These are phyloP conservation scores for Tuctoria greenei DNA, from an alignment of 176 grass and related monocot genomes.

Conservation along the genomic window DNA sequence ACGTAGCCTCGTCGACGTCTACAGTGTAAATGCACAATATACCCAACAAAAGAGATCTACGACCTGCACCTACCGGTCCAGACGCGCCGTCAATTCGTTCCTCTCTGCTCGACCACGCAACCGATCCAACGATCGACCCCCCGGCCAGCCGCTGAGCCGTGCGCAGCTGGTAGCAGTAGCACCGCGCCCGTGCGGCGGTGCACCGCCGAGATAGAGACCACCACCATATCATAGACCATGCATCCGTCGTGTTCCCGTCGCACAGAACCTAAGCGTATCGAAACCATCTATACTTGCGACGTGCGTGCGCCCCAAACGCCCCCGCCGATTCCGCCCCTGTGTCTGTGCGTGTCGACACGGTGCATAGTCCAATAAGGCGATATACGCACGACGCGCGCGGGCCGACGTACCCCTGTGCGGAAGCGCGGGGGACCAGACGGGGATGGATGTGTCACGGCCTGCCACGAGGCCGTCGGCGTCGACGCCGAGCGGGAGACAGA, in stretches of 20 bases:
- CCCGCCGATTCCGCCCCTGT: background rate
- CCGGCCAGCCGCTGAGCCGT: no score
- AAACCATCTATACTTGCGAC: background rate
- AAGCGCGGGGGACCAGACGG: background rate
- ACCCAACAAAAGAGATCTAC: background rate
- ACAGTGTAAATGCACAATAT: background rate
- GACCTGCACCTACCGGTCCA: background rate
- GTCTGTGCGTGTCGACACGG: background rate
- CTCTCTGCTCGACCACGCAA: background rate
- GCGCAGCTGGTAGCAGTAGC: no score
- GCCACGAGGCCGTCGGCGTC: constrained; percentile 25
- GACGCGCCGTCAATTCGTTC: background rate
- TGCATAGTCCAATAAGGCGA: background rate
- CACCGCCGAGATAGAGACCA: background rate
- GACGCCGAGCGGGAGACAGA: background rate
- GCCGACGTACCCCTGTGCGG: background rate
- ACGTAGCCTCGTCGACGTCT: background rate
- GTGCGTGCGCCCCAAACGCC: background rate
- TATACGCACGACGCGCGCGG: no score
- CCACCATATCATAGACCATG: background rate
- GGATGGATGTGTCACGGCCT: background rate
- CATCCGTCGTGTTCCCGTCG: background rate
- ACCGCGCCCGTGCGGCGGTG: background rate
- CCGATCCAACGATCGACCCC: background rate
- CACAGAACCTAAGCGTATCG: background rate